Evolutionary conservation across 371 early-diverging fungal species (phyloP), one percentile per base, ranked within the genome.

Genomic region (Rhizopus sp.): DNA sequence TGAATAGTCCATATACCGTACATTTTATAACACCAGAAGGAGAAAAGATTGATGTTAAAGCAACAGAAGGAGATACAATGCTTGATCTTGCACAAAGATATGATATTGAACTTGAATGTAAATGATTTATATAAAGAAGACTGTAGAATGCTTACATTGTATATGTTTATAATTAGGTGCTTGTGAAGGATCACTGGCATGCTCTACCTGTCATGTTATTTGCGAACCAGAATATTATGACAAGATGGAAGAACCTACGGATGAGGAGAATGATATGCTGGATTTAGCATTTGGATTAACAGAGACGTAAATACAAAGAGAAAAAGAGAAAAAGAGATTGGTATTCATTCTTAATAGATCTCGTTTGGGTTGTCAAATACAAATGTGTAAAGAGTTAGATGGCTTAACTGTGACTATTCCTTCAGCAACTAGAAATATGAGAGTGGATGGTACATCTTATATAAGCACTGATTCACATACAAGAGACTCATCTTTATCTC

Each of bases 251-350:
- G 96, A 96, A 63, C 97, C 99, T 5, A 84, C 92, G 2, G 99
- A 99, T 64, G 98, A 98, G 73, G 99, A 99, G 64, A 96, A 98
- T 68, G 99, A 99, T 78, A 95, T 99, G 93, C 75, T 99, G 51
- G 99, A 99, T 78, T 73, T 97, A 67, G 99, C 99, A 7, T 99
- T 96, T 84, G 98, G 95, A 8, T 81, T 97, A 58, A 95, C 96
- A 29, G 94, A 95, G 53, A 99, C 98, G 82, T 93, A 77, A 68
- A 84, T 55, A 10, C 29, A 9, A 37, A n/a, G 32, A 38, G 15
- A 47, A 39, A 15, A 10, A 9, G 13, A 32, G 3, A 30, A 13
- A 39, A 6, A 10, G n/a, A 5, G n/a, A 44, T n/a, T 39, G 9
- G 17, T 6, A 39, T 33, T n/a, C 6, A 37, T n/a, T 7, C 10